Evolutionary conservation across 257 asterid species (phyloP).

Genomic region (Ilex asprella): DNA sequence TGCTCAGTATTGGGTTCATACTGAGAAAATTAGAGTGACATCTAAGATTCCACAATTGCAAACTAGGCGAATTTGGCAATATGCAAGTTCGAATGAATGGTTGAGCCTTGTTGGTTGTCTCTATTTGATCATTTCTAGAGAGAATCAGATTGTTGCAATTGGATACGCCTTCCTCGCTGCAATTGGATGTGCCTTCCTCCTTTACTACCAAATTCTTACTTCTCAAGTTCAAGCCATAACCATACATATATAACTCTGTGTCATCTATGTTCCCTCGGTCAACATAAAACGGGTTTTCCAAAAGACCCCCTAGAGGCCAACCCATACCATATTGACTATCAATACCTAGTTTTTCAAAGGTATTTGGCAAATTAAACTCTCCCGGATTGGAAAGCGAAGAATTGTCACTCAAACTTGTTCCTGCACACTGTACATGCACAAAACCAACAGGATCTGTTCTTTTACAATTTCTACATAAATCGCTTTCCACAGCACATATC

Average conservation of each 20-base stretch:
- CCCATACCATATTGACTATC: slow-evolving; percentile 22
- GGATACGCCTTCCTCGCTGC: slow-evolving; percentile 9
- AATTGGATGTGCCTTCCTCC: slow-evolving; percentile 4
- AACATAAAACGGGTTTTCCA: slow-evolving; percentile 10
- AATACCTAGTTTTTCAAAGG: slow-evolving; percentile 24
- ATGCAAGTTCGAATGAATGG: slow-evolving; percentile 20
- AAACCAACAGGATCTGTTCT: slow-evolving; percentile 17
- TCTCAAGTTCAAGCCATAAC: slow-evolving; percentile 24
- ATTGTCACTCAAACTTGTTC: slow-evolving; percentile 9
- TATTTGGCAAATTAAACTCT: slow-evolving; percentile 18
- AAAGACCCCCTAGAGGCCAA: slow-evolving; percentile 17
- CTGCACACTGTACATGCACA: slow-evolving; percentile 18
- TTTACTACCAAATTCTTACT: slow-evolving; percentile 25
- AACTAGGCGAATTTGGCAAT: slow-evolving; percentile 26
- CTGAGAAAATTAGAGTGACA: slow-evolving; percentile 50
- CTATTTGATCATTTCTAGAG: slow-evolving; percentile 21
- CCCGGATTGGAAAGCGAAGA: slow-evolving; percentile 12
- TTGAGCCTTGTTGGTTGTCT: slow-evolving; percentile 22
- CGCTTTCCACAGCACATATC: slow-evolving; percentile 26
- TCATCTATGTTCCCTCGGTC: slow-evolving; percentile 19
- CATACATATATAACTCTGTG: slow-evolving; percentile 33
- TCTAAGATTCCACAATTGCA: slow-evolving; percentile 28
- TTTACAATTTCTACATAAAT: slow-evolving; percentile 21
- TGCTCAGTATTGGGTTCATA: slow-evolving; percentile 53
- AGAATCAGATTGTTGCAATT: slow-evolving; percentile 21